A percentile compares a stretch with the other conserved stretches of the same genome.
Conservation (phyloP, 2,329 filamentous ascomycete species). For the Aureobasidium mangrovei region DNA sequence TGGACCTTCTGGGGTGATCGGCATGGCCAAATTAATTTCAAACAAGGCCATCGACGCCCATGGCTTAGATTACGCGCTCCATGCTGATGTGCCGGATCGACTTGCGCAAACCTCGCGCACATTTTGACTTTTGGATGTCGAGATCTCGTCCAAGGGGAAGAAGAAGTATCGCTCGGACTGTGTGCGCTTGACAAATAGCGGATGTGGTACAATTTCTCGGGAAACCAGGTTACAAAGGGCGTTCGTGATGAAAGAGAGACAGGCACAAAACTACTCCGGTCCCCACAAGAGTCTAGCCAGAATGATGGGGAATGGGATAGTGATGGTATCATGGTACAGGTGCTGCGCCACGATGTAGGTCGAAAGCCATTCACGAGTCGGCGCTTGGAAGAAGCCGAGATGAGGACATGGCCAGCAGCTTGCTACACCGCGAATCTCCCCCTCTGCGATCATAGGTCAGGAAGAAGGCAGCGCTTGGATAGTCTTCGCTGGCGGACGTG, state of each 20-base stretch:
- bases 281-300: background rate
- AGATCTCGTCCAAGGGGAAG: background rate
- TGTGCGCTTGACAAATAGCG: background rate
- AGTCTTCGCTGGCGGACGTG: background rate
- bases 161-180: background rate
- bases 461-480: background rate
- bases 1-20: constrained; percentile 3
- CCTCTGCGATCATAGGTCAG: background rate
- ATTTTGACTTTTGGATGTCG: background rate
- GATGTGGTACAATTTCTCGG: background rate
- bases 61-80: constrained; percentile 5
- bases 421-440: background rate
- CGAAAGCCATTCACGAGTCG: background rate
- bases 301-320: background rate
- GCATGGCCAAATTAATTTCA: constrained; percentile 8
- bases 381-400: constrained; percentile 8
- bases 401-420: background rate
- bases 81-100: constrained; percentile 11
- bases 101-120: constrained; percentile 11
- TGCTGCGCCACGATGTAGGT: constrained; percentile 8
- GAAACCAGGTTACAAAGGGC: background rate
- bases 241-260: background rate
- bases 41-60: constrained; percentile 3
- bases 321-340: background rate
- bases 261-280: background rate